Base-by-base conservation (phyloP, 768 basidiomycete species). In the Rhizopogon rudus region DNA sequence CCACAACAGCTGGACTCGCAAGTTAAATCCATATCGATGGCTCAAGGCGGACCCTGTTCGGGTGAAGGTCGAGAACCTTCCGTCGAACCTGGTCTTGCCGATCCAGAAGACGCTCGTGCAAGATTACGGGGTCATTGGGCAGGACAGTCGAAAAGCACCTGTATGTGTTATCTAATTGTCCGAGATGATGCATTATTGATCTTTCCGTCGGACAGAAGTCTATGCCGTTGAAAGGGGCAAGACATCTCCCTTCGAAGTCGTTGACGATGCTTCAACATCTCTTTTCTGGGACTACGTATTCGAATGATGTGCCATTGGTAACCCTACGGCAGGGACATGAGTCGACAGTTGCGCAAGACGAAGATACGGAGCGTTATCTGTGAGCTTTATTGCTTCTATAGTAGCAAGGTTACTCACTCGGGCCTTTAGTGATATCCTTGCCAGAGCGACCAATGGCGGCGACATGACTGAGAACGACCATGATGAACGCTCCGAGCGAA, bases 11-110 rank as follows among this genome's bases (percentile, higher is more conserved):
- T 98, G 93, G 93, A 65, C 91, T 22, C 81, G 83, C 45, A 77
- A 74, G 46, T 68, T 93, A 35, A 96, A 98, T 65, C 95, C 93
- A 2, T 98, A 97, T 70, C 79, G 85, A n/a, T 89, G 87, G 82
- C 71, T 92, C 53, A 81, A 79, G 56, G 80, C 88, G 1, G 84
- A 84, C 62, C 87, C 90, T 0, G 85, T 84, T 55, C 82, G 82
- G 0, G 79, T 88, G 42, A 84, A 80, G 53, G 87, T 90, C 5
- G 83, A 86, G 54, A 80, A 81, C 50, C 67, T 91, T 28, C 88
- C 91, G 3, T 81, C 86, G 10, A 86, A 82, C 56, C 76, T 91
- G 17, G 82, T 90, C 13, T 74, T 92, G n/a, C 88, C 88, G 0
- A 84, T 91, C 77, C 84, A 87, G 71, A 88, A 88, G 67, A 77